These are phyloP conservation scores for Pythium insidiosum DNA, from an alignment of 352 stramenopile species.

Conservation along the genomic window DNA sequence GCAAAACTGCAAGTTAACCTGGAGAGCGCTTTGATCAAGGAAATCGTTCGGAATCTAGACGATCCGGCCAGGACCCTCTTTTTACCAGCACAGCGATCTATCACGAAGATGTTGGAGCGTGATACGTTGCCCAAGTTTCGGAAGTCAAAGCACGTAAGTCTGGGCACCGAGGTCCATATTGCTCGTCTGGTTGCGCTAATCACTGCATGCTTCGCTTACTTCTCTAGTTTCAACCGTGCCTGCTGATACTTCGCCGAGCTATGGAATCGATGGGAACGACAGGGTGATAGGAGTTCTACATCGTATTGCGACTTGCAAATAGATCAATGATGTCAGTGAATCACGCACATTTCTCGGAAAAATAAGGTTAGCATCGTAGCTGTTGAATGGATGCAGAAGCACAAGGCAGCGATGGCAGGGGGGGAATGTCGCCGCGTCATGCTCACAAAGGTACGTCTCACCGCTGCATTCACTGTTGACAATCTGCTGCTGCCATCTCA, in stretches of 20 bases:
- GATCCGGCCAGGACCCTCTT: constrained; percentile 54
- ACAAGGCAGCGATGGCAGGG: no score
- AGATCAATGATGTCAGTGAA: no score
- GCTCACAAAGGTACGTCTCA: no score
- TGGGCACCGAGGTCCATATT: not conserved
- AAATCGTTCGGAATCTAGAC: constrained; percentile 48
- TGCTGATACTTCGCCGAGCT: constrained; percentile 8
- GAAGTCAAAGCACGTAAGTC: constrained; percentile 58
- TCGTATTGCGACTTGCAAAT: no score
- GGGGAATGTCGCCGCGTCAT: no score
- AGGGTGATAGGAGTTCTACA: no score
- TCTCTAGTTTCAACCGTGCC: constrained; percentile 12
- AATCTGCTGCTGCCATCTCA: no score
- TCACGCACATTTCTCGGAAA: no score
- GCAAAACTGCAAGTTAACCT: constrained; percentile 69
- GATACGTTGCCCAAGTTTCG: constrained; percentile 70
- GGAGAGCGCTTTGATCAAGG: constrained; percentile 40
- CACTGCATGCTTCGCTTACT: not conserved
- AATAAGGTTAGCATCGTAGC: no score
- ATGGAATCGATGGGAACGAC: no score
- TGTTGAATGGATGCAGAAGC: no score
- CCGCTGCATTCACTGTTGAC: no score
- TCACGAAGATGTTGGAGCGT: constrained; percentile 71
- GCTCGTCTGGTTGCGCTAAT: not conserved
- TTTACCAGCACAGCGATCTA: constrained; percentile 41